These are phyloP conservation scores for Perkinsus chesapeaki DNA, from an alignment of 169 alveolate species.

Conservation along the genomic window DNA sequence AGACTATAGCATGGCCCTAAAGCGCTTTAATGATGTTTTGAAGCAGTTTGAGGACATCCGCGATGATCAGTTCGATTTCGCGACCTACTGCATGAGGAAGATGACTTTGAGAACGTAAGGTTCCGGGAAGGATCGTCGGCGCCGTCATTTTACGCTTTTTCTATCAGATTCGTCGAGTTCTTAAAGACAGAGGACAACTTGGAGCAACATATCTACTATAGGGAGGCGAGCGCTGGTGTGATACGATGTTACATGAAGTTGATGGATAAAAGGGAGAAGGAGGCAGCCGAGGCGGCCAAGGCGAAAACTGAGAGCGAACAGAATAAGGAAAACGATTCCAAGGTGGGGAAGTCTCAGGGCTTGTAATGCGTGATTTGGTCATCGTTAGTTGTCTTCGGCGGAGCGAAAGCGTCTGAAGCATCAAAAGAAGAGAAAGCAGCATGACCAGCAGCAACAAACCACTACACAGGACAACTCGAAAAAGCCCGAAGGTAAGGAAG, in stretches of 20 bases:
- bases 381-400: background rate
- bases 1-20: background rate
- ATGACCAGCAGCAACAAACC: background rate
- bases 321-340: background rate
- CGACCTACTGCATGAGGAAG: background rate
- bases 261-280: background rate
- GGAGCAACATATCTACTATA: background rate
- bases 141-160: background rate
- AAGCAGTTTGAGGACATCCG: background rate
- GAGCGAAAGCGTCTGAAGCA: constrained; percentile 3
- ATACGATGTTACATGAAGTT: background rate
- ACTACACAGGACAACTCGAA: background rate
- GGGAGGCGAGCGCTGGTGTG: background rate
- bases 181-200: background rate
- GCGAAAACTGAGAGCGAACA: background rate
- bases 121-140: background rate
- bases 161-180: background rate
- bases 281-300: background rate
- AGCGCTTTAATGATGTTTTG: background rate
- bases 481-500: background rate
- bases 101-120: background rate
- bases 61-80: background rate
- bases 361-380: background rate
- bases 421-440: background rate
- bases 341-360: background rate